Conservation (phyloP, 2,329 filamentous ascomycete genomes). For the Colletotrichum noveboracense region DNA sequence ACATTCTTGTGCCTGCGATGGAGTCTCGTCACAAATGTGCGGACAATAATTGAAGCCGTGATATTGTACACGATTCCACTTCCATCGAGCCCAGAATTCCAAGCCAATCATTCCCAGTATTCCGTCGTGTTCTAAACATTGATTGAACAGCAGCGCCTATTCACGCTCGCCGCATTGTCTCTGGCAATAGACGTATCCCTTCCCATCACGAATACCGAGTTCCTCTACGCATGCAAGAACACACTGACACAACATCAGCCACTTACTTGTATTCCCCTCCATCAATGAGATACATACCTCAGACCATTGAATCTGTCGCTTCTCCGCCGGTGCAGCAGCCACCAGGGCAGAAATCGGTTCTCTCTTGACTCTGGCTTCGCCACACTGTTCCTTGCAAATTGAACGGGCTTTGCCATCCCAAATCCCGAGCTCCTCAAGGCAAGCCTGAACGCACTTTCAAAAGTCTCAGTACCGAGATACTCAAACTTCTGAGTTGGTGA, state of each 20-base stretch:
- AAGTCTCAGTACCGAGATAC: background rate
- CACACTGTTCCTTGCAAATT: background rate
- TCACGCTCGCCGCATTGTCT: background rate
- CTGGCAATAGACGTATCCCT: background rate
- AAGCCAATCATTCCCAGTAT: accelerated
- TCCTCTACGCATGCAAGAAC: background rate
- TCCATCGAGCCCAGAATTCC: background rate
- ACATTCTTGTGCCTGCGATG: background rate
- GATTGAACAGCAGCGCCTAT: background rate
- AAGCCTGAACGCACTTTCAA: background rate
- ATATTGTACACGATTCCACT: accelerated
- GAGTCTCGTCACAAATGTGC: accelerated
- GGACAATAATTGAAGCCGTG: background rate
- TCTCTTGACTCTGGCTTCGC: background rate
- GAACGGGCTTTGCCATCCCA: background rate
- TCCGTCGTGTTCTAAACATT: background rate
- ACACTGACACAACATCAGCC: background rate
- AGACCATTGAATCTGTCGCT: background rate
- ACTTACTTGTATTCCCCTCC: background rate
- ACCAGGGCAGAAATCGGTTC: background rate
- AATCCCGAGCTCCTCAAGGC: background rate
- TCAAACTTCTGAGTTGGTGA: background rate
- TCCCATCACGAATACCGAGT: background rate
- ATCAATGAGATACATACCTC: background rate
- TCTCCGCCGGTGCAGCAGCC: background rate